A percentile compares a stretch with the other conserved stretches of the same genome.
Evolutionary conservation across 352 stramenopile species (phyloP).

Genomic region (Globisporangium heterothallicum): DNA sequence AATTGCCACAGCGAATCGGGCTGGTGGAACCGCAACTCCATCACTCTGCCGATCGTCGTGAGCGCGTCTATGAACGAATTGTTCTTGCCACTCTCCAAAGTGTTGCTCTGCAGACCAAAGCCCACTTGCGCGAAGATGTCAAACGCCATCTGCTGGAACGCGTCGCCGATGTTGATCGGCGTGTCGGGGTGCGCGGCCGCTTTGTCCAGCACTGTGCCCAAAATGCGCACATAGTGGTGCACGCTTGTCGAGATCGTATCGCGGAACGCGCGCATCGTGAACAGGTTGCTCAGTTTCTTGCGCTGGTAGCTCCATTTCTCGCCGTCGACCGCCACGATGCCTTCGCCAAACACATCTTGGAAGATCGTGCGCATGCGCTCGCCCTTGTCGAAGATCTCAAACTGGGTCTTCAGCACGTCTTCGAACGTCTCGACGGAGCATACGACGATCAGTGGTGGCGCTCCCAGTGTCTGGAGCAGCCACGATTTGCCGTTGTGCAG

Average conservation of each 20-base stretch:
- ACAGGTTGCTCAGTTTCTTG: slow-evolving; percentile 26
- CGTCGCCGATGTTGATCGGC: slow-evolving; percentile 6
- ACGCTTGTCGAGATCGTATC: slow-evolving; percentile 22
- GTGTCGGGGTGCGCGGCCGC: background rate
- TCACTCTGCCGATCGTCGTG: slow-evolving; percentile 21
- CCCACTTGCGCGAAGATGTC: slow-evolving; percentile 54
- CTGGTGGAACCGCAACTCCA: slow-evolving; percentile 38
- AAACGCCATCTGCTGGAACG: slow-evolving; percentile 48
- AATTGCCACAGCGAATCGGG: slow-evolving; percentile 51
- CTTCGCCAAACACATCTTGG: slow-evolving; percentile 15
- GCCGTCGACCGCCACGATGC: slow-evolving; percentile 24
- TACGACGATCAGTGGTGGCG: slow-evolving; percentile 31
- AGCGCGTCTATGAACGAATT: slow-evolving; percentile 42
- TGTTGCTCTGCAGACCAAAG: slow-evolving; percentile 44
- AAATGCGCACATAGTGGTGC: slow-evolving; percentile 30
- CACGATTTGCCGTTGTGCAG: slow-evolving; percentile 23
- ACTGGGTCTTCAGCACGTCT: slow-evolving; percentile 49
- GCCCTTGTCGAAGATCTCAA: slow-evolving; percentile 64
- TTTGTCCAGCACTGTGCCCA: slow-evolving; percentile 19
- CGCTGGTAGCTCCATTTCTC: slow-evolving; percentile 28
- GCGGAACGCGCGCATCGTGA: slow-evolving; percentile 24
- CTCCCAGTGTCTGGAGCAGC: slow-evolving; percentile 28
- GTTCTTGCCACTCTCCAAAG: slow-evolving; percentile 27
- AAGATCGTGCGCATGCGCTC: slow-evolving; percentile 18
- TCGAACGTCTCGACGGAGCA: slow-evolving; percentile 30